These are phyloP conservation scores for Fraxinus sp. DNA, from an alignment of 305 asterid genomes.

Conservation along the genomic window DNA sequence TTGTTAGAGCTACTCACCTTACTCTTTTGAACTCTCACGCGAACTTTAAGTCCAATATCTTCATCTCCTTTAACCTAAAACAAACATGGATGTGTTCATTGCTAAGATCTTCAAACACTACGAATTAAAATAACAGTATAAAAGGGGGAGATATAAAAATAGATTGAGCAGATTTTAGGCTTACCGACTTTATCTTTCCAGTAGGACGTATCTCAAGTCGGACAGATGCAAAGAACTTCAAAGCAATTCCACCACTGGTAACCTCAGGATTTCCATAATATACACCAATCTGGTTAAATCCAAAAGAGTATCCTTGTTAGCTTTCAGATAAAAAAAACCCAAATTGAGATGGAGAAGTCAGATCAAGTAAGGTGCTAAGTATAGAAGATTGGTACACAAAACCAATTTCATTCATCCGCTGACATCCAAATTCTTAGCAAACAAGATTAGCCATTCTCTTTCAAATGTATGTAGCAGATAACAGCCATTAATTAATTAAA, in stretches of 20 bases:
- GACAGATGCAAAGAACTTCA: slow-evolving; percentile 96
- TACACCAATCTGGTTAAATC: slow-evolving; percentile 78
- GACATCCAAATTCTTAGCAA: neutral
- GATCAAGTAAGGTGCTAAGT: neutral
- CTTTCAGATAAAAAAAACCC: slow-evolving; percentile 14
- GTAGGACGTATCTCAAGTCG: slow-evolving; percentile 96
- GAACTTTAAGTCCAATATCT: slow-evolving; percentile 90
- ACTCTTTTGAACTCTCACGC: slow-evolving; percentile 98
- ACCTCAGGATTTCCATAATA: slow-evolving; percentile 99
- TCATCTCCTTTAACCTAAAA: slow-evolving; percentile 89
- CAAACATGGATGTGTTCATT: slow-evolving; percentile 21
- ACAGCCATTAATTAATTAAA: neutral
- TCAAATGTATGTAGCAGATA: neutral
- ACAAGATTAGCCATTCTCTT: slow-evolving; percentile 12
- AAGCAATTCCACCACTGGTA: slow-evolving; percentile 98
- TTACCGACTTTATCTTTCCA: slow-evolving; percentile 98
- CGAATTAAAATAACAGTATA: slow-evolving; percentile 17
- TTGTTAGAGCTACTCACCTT: slow-evolving; percentile 48
- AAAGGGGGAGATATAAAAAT: slow-evolving; percentile 7
- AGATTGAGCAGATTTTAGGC: slow-evolving; percentile 32
- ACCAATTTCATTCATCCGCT: neutral
- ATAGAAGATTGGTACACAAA: neutral
- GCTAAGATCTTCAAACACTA: slow-evolving; percentile 8
- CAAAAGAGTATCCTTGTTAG: slow-evolving; percentile 21
- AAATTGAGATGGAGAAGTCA: slow-evolving; percentile 9